Base-by-base conservation (phyloP, 1,139 yeast species). In the Yamadazyma aaseri region DNA sequence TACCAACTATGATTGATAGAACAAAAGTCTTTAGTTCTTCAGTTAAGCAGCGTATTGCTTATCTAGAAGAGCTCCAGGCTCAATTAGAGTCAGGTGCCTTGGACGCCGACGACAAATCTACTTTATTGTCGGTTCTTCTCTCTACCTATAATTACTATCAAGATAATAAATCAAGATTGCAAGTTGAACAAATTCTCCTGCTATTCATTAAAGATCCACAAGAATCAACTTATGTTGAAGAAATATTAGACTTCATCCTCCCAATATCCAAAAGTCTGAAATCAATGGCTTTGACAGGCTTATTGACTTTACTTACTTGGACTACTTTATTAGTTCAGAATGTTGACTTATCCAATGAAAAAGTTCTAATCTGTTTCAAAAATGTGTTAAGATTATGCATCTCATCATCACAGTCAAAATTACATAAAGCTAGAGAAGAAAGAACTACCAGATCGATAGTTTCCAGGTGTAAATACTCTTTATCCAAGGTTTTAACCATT, bases 231-330 rank as follows among this genome's bases (percentile, higher is more conserved):
- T 23, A 17, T 22, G 10, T 6, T 5, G 17, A 24, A 5, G 41
- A 54, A 13, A 55, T 76, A 21, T 46, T 73, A 3, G 63, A 62
- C 29, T 76, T 62, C 41, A 59, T 75, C 26, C 39, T 50, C 22
- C 63, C 65, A 20, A 50, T 63, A 22, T 58, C 72, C 1, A 14
- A 26, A 14, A 14, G 35, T 12, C 36, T 51, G 2, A 56, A 58
- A 33, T 38, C 47, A 13, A 55, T 69, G 38, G 83, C 90, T 2
- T 53, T 70, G 4, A 60, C 77, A 5, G 85, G 78, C 51, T 60
- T 76, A 39, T 59, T 78, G 50, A 69, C 81, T 3, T 59, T 82
- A 12, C 61, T 82, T 29, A 65, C 67, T 20, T 83, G 90, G 89
- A 56, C 65, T 30, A 71, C 69, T 45, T 42, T 66, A 15, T 39